These are phyloP conservation scores for Solanum neorickii DNA, from an alignment of 257 asterid species.

Conservation along the genomic window DNA sequence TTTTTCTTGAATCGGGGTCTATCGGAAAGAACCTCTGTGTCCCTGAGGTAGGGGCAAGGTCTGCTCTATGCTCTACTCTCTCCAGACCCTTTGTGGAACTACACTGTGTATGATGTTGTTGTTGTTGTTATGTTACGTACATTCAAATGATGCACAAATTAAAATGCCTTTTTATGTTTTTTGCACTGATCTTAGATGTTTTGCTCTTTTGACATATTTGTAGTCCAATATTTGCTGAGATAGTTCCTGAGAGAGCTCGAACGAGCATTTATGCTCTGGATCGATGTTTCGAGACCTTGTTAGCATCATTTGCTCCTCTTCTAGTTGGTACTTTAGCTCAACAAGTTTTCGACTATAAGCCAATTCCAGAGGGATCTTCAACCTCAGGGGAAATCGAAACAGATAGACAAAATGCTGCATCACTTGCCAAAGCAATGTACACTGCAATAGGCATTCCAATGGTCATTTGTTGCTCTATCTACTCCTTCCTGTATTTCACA, in stretches of 20 bases:
- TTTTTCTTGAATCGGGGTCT: too few species aligned
- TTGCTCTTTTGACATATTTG: conserved; percentile 27
- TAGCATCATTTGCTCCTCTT: conserved; percentile 78
- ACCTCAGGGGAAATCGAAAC: not conserved
- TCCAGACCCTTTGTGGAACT: too few species aligned
- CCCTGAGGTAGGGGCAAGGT: too few species aligned
- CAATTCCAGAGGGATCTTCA: conserved; percentile 14
- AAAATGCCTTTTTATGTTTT: too few species aligned
- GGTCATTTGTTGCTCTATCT: conserved; percentile 38
- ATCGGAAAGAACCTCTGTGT: too few species aligned
- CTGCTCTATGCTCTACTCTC: too few species aligned
- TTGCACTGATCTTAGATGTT: not conserved
- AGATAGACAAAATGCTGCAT: conserved; percentile 58
- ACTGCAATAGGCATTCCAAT: conserved; percentile 73
- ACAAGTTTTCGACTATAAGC: conserved; percentile 51
- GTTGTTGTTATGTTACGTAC: too few species aligned
- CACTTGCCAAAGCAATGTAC: conserved; percentile 87
- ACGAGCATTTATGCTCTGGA: conserved; percentile 10
- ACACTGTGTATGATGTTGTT: too few species aligned
- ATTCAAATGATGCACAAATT: too few species aligned
- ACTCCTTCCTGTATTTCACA: not conserved
- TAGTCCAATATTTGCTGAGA: conserved; percentile 10
- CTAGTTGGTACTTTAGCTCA: conserved; percentile 65
- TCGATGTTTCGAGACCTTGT: conserved; percentile 38
- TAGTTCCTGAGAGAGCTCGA: conserved; percentile 4